Evolutionary conservation across 768 basidiomycete genomes (phyloP).

Genomic region (Lyophyllum shimeji): DNA sequence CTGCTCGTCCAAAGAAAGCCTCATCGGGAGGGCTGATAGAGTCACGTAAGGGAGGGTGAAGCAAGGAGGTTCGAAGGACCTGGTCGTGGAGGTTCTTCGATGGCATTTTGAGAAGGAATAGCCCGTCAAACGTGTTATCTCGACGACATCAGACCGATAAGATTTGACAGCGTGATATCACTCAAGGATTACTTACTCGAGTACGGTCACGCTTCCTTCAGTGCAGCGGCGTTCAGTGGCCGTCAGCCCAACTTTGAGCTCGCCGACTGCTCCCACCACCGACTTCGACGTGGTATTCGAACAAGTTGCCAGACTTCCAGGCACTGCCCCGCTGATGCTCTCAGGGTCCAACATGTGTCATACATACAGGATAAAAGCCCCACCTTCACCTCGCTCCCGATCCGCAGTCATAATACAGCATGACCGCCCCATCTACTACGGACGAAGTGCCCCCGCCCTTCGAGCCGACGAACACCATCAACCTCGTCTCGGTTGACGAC

Average conservation of each 20-base stretch:
- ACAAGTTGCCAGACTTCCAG: no score
- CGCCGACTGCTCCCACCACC: no score
- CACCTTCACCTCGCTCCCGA: no score
- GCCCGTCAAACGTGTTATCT: background rate
- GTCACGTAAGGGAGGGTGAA: background rate
- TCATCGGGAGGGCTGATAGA: background rate
- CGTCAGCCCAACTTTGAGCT: background rate
- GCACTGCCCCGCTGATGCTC: no score
- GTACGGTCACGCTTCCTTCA: background rate
- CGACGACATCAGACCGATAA: background rate
- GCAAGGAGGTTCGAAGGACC: background rate
- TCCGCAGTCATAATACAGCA: no score
- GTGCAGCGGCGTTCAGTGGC: background rate
- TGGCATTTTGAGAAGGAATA: background rate
- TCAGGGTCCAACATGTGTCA: no score
- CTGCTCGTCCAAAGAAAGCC: background rate
- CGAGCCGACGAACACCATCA: constrained; percentile 14
- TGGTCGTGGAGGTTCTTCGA: constrained; percentile 1
- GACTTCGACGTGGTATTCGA: no score
- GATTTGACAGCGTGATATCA: background rate
- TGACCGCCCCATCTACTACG: background rate
- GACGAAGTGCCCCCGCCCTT: constrained; percentile 3
- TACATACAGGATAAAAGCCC: background rate
- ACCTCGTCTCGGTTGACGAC: constrained; percentile 21
- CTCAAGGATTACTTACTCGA: background rate